Conservation (phyloP, 139 green algal genomes). For the Coelastrella sp. region DNA sequence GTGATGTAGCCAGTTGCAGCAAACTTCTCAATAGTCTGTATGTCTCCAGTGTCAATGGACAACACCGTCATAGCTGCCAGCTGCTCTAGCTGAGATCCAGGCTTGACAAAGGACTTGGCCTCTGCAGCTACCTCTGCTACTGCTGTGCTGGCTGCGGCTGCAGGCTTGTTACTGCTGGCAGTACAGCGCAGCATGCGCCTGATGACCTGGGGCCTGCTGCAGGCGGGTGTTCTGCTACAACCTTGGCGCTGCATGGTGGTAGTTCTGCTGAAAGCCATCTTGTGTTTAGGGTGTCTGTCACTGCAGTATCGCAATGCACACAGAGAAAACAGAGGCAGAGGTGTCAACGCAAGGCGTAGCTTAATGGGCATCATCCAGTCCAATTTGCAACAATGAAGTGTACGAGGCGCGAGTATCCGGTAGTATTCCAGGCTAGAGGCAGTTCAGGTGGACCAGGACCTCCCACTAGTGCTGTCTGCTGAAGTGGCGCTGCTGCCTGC, state of each 20-base stretch:
- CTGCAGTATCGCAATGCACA: not conserved
- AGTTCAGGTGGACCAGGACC: no score
- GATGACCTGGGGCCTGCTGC: no score
- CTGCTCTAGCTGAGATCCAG: constrained; percentile 47
- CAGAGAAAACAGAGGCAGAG: no score
- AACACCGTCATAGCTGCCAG: constrained; percentile 50
- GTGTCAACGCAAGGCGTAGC: no score
- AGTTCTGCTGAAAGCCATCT: not conserved
- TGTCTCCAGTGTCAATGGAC: constrained; percentile 59
- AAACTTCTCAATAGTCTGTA: constrained; percentile 52
- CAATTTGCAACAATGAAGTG: no score
- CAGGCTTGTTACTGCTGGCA: not conserved
- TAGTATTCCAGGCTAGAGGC: no score
- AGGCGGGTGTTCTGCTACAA: not conserved
- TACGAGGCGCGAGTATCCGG: no score
- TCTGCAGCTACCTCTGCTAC: not conserved
- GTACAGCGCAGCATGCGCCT: not conserved
- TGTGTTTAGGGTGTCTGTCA: no score
- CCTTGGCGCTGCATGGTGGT: not conserved
- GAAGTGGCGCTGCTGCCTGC: no score
- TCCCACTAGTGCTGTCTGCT: no score
- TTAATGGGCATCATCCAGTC: no score
- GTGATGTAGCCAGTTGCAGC: constrained; percentile 53
- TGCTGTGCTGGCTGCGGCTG: not conserved
- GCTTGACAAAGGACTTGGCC: constrained; percentile 13